phyloP scores from a whole-genome alignment of 2,329 filamentous ascomycete species.

The Beauveria pseudobassiana region DNA sequence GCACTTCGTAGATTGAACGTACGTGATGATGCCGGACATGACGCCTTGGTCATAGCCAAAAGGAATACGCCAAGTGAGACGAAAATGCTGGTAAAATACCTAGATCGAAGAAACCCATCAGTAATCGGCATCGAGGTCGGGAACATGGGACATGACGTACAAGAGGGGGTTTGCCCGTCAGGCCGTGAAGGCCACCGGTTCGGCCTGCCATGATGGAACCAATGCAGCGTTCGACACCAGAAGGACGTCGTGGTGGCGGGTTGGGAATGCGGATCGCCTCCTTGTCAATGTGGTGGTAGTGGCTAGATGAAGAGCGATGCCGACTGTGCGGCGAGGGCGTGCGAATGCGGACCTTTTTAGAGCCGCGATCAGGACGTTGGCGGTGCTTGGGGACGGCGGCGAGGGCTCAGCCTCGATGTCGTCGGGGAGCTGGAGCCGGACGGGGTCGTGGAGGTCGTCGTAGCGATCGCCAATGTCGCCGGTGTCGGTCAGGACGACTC shows the following conservation, averaged over 20 bases:
- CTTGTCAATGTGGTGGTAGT: slow-evolving; percentile 47
- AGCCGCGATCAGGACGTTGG: slow-evolving; percentile 25
- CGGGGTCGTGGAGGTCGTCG: slow-evolving; percentile 72
- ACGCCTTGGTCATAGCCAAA: slow-evolving; percentile 84
- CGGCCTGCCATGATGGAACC: slow-evolving; percentile 82
- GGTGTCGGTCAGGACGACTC: slow-evolving; percentile 80
- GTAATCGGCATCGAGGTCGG: slow-evolving; percentile 11
- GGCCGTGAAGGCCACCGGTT: slow-evolving; percentile 71
- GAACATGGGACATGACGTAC: slow-evolving; percentile 41
- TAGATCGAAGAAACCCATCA: slow-evolving; percentile 29
- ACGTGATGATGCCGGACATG: slow-evolving; percentile 70
- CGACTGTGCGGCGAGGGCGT: slow-evolving; percentile 34
- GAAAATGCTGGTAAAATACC: slow-evolving; percentile 91
- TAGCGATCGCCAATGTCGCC: slow-evolving; percentile 92
- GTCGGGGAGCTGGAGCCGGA: slow-evolving; percentile 61
- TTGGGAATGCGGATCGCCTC: slow-evolving; percentile 79
- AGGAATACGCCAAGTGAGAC: slow-evolving; percentile 81
- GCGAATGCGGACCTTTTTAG: slow-evolving; percentile 63
- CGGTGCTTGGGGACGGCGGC: slow-evolving; percentile 40
- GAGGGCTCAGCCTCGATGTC: slow-evolving; percentile 56
- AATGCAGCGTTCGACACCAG: slow-evolving; percentile 61
- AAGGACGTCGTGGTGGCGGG: slow-evolving; percentile 55
- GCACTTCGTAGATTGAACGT: slow-evolving; percentile 24
- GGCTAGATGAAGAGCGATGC: slow-evolving; percentile 27
- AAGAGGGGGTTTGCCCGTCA: slow-evolving; percentile 91